Conservation (phyloP, 1,139 yeast genomes). For the Eremothecium sinecaudum region DNA sequence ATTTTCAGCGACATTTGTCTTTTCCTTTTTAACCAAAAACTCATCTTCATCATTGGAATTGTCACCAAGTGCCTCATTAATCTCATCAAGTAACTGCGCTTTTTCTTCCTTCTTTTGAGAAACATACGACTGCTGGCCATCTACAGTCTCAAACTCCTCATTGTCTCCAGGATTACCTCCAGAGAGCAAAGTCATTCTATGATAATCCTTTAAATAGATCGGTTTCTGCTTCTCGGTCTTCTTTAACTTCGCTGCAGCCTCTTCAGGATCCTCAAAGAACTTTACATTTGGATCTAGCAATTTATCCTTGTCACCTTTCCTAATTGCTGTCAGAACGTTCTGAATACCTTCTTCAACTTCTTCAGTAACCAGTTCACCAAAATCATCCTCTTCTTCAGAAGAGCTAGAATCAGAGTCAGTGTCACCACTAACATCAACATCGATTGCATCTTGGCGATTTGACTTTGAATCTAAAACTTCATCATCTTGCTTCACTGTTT, state of each 20-base stretch:
- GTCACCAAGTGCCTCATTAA: slow-evolving; percentile 50
- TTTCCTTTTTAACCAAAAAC: slow-evolving; percentile 52
- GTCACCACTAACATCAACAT: not conserved
- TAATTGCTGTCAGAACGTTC: slow-evolving; percentile 61
- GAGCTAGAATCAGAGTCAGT: slow-evolving; percentile 21
- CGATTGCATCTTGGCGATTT: slow-evolving; percentile 13
- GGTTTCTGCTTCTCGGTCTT: slow-evolving; percentile 54
- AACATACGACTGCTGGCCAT: slow-evolving; percentile 58
- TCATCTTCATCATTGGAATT: slow-evolving; percentile 44
- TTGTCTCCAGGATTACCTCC: slow-evolving; percentile 47
- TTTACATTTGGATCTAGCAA: slow-evolving; percentile 57
- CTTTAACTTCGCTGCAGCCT: slow-evolving; percentile 26
- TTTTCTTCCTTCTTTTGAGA: slow-evolving; percentile 71
- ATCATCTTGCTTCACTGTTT: slow-evolving; percentile 17
- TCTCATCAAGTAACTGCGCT: slow-evolving; percentile 60
- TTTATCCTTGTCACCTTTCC: slow-evolving; percentile 48
- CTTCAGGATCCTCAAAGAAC: slow-evolving; percentile 62
- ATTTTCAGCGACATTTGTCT: slow-evolving; percentile 29
- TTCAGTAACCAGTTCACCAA: slow-evolving; percentile 77
- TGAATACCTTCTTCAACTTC: slow-evolving; percentile 76
- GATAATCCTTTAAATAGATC: slow-evolving; percentile 83
- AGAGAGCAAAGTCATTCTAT: slow-evolving; percentile 65
- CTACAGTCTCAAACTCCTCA: slow-evolving; percentile 37
- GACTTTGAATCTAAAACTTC: slow-evolving; percentile 20
- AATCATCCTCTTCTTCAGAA: slow-evolving; percentile 84